Evolutionary conservation across 108 stramenopile genomes (phyloP).

Genomic region (Nitzschia inconspicua): DNA sequence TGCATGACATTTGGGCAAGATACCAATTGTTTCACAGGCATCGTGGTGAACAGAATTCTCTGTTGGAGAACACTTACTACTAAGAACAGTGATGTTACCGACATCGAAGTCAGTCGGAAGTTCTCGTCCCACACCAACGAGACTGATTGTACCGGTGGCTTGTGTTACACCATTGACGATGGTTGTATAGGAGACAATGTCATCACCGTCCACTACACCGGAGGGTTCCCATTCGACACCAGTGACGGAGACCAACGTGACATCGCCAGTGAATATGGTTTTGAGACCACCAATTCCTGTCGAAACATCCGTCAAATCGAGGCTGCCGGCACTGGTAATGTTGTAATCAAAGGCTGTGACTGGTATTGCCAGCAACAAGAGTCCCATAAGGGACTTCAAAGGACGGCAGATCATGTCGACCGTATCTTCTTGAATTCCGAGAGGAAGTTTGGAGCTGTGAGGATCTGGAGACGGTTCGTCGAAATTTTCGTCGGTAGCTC

Average conservation of each 20-base stretch:
- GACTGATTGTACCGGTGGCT: slow-evolving; percentile 1
- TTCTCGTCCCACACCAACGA: slow-evolving; percentile 11
- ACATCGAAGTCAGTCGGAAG: slow-evolving; percentile 18
- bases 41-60: not conserved
- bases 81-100: slow-evolving; percentile 10
- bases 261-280: slow-evolving; percentile 26
- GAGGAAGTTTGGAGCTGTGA: too few species aligned
- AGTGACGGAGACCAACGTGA: slow-evolving; percentile 3
- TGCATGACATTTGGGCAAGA: not conserved
- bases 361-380: not conserved
- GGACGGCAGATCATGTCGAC: too few species aligned
- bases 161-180: slow-evolving; percentile 17
- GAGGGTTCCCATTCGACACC: slow-evolving; percentile 22
- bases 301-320: slow-evolving; percentile 18
- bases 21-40: not conserved
- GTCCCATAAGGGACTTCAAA: too few species aligned
- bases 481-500: too few species aligned
- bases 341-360: slow-evolving; percentile 13
- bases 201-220: not conserved
- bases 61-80: not conserved
- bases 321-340: slow-evolving; percentile 1
- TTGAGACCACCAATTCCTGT: slow-evolving; percentile 14
- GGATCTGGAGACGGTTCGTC: too few species aligned
- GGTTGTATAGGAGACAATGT: slow-evolving; percentile 12
- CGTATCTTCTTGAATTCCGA: too few species aligned